Conservation (phyloP, 1,284 basidiomycete species). For the Sanghuangporus baumii region DNA sequence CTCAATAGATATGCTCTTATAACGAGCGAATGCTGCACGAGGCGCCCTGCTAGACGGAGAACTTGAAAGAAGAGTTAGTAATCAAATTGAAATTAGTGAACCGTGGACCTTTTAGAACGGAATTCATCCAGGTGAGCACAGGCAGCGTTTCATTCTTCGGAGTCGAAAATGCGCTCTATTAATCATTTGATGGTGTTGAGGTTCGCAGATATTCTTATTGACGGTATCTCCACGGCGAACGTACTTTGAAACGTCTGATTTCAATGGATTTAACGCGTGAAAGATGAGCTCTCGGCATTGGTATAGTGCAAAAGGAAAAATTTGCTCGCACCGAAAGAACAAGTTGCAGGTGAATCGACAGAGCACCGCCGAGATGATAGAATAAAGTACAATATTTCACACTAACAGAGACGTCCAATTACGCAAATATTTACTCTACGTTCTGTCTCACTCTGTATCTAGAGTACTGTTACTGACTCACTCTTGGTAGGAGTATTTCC, state of each 20-base stretch:
- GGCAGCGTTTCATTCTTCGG: not conserved
- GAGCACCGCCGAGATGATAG: not conserved
- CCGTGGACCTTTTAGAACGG: not conserved
- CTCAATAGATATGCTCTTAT: not conserved
- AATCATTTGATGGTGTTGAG: not conserved
- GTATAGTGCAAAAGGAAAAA: not conserved
- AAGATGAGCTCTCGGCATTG: not conserved
- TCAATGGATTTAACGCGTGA: not conserved
- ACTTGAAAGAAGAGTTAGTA: not conserved
- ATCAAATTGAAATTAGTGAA: not conserved
- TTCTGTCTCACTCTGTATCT: too few relatives aligned
- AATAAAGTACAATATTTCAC: not conserved
- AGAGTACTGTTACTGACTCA: too few relatives aligned
- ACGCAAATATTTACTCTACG: too few relatives aligned
- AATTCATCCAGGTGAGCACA: not conserved
- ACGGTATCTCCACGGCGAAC: conserved; percentile 7
- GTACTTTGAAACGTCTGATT: not conserved
- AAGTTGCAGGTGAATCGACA: not conserved
- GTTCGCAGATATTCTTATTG: not conserved
- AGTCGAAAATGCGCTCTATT: not conserved
- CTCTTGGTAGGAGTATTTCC: too few relatives aligned
- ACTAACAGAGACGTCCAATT: too few relatives aligned
- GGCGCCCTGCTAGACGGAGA: not conserved
- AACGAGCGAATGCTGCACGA: not conserved
- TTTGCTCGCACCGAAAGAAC: not conserved